Conservation (phyloP, 768 basidiomycete genomes). For the Amanita exitialis region DNA sequence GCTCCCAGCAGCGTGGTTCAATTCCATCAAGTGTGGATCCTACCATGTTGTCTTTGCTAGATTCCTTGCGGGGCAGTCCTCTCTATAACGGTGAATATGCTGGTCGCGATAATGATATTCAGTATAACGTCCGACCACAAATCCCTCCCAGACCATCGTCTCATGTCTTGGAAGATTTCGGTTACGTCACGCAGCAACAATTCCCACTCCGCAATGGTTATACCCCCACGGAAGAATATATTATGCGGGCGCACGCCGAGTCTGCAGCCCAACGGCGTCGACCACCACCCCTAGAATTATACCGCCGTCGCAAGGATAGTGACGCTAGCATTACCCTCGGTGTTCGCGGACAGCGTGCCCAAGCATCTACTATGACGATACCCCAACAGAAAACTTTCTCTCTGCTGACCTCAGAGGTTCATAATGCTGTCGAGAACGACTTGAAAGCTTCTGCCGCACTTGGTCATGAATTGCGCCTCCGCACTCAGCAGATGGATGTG, state of each 20-base stretch:
- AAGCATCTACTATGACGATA: constrained; percentile 22
- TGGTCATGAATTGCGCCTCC: constrained; percentile 10
- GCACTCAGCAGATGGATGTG: constrained; percentile 1
- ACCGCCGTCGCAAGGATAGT: constrained; percentile 13
- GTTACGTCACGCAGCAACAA: background rate
- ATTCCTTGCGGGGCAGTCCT: constrained; percentile 19
- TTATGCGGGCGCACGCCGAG: constrained; percentile 47
- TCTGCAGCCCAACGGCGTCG: constrained; percentile 18
- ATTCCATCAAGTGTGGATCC: constrained; percentile 18
- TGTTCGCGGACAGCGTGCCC: constrained; percentile 31
- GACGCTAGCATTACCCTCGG: constrained; percentile 26
- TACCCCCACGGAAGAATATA: constrained; percentile 59
- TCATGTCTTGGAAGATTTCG: constrained; percentile 4
- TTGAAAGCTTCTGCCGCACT: constrained; percentile 19
- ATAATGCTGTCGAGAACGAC: constrained; percentile 23
- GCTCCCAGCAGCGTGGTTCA: background rate
- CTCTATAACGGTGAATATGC: constrained; percentile 11
- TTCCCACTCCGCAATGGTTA: constrained; percentile 29
- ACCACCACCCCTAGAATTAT: constrained; percentile 26
- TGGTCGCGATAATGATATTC: constrained; percentile 8
- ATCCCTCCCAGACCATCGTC: background rate
- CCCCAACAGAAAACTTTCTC: constrained; percentile 12
- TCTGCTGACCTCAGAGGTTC: constrained; percentile 7
- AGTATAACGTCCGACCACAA: constrained; percentile 8
- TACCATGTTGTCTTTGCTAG: constrained; percentile 27